Evolutionary conservation across 179 eudicot genomes (phyloP), one percentile per base, ranked within the genome.

Genomic region (Carnegiea gigantea): DNA sequence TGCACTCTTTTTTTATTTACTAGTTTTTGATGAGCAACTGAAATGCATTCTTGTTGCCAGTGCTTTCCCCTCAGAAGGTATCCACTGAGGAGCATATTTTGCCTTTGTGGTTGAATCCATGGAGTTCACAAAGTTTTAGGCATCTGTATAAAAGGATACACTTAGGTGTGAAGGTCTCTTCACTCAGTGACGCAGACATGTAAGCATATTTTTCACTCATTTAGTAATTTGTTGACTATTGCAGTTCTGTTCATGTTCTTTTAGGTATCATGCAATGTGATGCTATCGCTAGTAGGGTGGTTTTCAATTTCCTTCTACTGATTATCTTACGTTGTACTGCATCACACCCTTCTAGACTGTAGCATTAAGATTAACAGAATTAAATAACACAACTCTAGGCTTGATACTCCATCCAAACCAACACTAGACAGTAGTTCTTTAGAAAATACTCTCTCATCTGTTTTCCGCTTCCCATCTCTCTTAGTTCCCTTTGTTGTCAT

Each of bases 101-200:
- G 80, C 97, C 99, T 30, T 79, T 89, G 73, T 94, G 98, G 98
- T 79, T 88, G 81, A 88, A 85, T 83, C 88, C 90, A 70, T 92
- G 95, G 95, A 86, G 87, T 78, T 84, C 84, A 75, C 89, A 80
- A 71, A 80, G 67, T 73, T 82, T 79, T 62, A 83, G 85, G 23
- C 43, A 77, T 82, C 83, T 91, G 87, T 85, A 92, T 77, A 83
- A 78, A 78, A 87, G 86, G 72, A 88, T 96, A 81, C 84, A 77
- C 83, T 68, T 93, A 77, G 98, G 97, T 78, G 90, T 88, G 78
- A 89, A 92, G 84, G 90, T 96, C 79, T 94, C 99, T 78, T 91
- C 98, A 23, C 89, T 96, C 80, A 73, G 67, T 68, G 79, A 79
- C 79, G 73, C 65, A 40, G 92, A 91, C 73, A 88, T 92, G 99